Conservation (phyloP, 2,329 filamentous ascomycete species). For the Ophiosphaerella herpotricha region DNA sequence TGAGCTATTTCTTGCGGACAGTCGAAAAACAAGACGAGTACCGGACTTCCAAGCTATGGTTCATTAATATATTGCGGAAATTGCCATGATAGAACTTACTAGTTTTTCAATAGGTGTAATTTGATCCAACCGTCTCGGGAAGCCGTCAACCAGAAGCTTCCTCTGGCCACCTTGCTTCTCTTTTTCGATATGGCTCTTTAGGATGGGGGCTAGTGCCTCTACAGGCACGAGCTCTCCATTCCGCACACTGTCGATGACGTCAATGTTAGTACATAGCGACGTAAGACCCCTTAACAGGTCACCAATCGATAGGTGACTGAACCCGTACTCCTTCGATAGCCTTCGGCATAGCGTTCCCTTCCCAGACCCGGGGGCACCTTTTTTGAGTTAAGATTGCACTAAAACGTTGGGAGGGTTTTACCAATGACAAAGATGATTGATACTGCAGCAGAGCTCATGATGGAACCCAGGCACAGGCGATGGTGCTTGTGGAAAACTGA, state of each 20-base stretch:
- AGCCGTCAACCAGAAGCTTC: slow-evolving; percentile 5
- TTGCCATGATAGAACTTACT: background rate
- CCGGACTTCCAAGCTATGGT: background rate
- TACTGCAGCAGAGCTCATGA: no score
- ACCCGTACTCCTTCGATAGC: slow-evolving; percentile 17
- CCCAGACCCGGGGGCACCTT: slow-evolving; percentile 39
- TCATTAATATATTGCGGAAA: background rate
- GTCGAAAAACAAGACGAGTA: slow-evolving; percentile 8
- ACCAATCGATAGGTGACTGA: slow-evolving; percentile 35
- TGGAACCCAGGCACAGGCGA: no score
- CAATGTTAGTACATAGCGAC: background rate
- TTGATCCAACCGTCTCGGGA: slow-evolving; percentile 6
- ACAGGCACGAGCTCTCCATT: slow-evolving; percentile 3
- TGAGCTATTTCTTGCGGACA: slow-evolving; percentile 4
- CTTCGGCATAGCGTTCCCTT: slow-evolving; percentile 40
- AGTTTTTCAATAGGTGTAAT: slow-evolving; percentile 4
- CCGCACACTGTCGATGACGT: background rate
- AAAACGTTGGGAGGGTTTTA: slow-evolving; percentile 3
- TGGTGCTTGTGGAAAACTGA: no score
- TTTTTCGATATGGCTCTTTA: background rate
- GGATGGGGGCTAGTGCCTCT: background rate
- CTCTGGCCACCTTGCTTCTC: background rate
- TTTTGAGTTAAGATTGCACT: slow-evolving; percentile 4
- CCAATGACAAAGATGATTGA: background rate
- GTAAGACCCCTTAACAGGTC: slow-evolving; percentile 15